phyloP scores from a whole-genome alignment of 306 rosid species.

The Quercus alba region DNA sequence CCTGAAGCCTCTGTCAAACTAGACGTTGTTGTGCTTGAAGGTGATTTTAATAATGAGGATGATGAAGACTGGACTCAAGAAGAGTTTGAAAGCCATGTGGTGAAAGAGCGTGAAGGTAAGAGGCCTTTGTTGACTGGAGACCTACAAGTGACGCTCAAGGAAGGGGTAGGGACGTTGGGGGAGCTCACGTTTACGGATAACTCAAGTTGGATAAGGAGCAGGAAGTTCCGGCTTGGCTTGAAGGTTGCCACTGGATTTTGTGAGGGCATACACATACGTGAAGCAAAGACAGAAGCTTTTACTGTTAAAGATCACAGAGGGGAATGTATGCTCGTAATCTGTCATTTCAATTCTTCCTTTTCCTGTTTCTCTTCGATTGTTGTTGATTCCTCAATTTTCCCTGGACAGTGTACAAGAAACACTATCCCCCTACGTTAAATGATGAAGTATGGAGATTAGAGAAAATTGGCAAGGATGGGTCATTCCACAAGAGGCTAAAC shows the following conservation, averaged over 20 bases:
- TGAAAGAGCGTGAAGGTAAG: conserved; percentile 97
- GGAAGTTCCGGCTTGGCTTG: conserved; percentile 96
- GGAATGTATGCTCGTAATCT: conserved; percentile 65
- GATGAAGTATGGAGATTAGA: conserved; percentile 99
- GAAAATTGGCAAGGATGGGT: conserved; percentile 98
- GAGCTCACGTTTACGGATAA: conserved; percentile 92
- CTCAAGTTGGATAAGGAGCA: conserved; percentile 99
- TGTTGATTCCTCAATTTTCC: conserved; percentile 14
- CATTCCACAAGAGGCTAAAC: conserved; percentile 91
- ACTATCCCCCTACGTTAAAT: conserved; percentile 82
- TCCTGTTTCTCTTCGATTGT: conserved; percentile 3
- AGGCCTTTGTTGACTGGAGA: conserved; percentile 96
- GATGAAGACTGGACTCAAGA: conserved; percentile 94
- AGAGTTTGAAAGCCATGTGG: conserved; percentile 91
- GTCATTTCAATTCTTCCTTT: conserved; percentile 16
- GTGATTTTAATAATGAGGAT: conserved; percentile 93
- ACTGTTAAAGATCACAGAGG: conserved; percentile 99
- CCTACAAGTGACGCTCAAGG: conserved; percentile 87
- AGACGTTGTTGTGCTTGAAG: conserved; percentile 95
- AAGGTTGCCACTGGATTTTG: conserved; percentile 72
- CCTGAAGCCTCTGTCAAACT: conserved; percentile 76
- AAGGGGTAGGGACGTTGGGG: conserved; percentile 95
- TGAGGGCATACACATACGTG: conserved; percentile 80
- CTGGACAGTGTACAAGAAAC: conserved; percentile 93
- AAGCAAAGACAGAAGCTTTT: conserved; percentile 99